Evolutionary conservation across 225 moss, liverwort and hornwort genomes (phyloP), one percentile per base, ranked within the genome.

Genomic region (Marchantia paleacea): DNA sequence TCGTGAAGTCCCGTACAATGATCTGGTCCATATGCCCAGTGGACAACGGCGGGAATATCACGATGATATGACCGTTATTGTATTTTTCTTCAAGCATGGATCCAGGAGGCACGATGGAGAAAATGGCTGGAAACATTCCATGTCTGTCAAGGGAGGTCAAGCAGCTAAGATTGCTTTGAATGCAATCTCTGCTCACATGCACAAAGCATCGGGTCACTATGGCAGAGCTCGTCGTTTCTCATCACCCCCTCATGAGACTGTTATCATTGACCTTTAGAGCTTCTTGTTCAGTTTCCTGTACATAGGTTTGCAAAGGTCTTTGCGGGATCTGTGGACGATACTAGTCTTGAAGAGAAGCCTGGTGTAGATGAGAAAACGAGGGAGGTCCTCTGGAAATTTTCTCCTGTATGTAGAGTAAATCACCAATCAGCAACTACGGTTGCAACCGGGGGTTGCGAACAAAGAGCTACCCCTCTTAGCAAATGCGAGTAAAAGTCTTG

Each of bases 51-150:
- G 86, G 7, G 84, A 84, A 48, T 87, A 79, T 65, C 86, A 87
- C 55, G 86, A 87, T 81, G 86, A 87, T 18, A 87, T 87, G 86
- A 87, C 86, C 22, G 86, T 87, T 29, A 87, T 87, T 22, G 86
- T 87, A 39, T 87, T 87, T 77, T 87, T 87, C 69, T 87, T 87
- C 58, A 83, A 79, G 62, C 84, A 84, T 71, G 77, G 81, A 49
- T 48, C 81, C 53, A 75, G 71, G 53, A 75, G 54, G 75, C 22
- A 81, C 6, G 55, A 52, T 28, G 55, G 55, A 29, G 57, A 81
- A 31, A 75, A 80, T 30, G 62, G 76, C 26, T 87, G 86, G 86
- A 80, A 86, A 49, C 86, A 87, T 30, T 87, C 86, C 29, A 69
- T 87, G 75, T 87, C 86, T 72, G 73, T 87, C 12, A 87, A 87